Evolutionary conservation across 2,329 filamentous ascomycete genomes (phyloP), one percentile per base, ranked within the genome.

Genomic region (Scedosporium aurantiacum): DNA sequence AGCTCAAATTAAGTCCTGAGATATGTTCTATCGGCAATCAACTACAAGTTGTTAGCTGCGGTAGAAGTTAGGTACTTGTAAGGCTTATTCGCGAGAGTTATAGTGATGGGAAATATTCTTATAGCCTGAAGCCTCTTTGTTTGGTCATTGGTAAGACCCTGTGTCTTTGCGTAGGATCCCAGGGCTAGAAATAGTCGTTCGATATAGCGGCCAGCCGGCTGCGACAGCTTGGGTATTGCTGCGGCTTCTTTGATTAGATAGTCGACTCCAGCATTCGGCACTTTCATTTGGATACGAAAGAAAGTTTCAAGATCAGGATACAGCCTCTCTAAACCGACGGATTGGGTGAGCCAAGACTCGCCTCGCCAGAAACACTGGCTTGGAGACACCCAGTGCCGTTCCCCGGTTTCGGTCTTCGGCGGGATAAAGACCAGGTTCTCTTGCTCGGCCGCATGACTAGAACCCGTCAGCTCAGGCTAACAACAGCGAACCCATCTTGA

Each of bases 1-100:
- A 21, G 14, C 21, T 50, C 45, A 21, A 63, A 63, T 10, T 61
- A 55, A 5, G 16, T 23, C 41, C 56, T 50, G 4, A 61, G 41
- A 27, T 58, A 14, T 27, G 55, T 56, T 32, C 62, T 58, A 37
- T 63, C 62, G 5, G 62, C 62, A 14, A 63, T 63, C n/a, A 63
- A 47, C 62, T 59, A 63, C 16, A 45, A 45, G 16, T 28, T 56
- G 45, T 57, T 58, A 27, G 43, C 25, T 5, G 54, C 16, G 5
- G 47, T 37, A 7, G 62, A 52, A 3, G 58, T 25, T n/a, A 63
- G 32, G 8, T 27, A 55, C 25, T 57, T 12, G 28, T 57, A 55
- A 12, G 18, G 45, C 10, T 43, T 55, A n/a, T 41, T 41, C 7
- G 18, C 5, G 5, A 21, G 40, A 21, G 16, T 21, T 21, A 3